Evolutionary conservation across 164 flowering plant species (phyloP), one percentile per base, ranked within the genome.

Genomic region (Sedum album): DNA sequence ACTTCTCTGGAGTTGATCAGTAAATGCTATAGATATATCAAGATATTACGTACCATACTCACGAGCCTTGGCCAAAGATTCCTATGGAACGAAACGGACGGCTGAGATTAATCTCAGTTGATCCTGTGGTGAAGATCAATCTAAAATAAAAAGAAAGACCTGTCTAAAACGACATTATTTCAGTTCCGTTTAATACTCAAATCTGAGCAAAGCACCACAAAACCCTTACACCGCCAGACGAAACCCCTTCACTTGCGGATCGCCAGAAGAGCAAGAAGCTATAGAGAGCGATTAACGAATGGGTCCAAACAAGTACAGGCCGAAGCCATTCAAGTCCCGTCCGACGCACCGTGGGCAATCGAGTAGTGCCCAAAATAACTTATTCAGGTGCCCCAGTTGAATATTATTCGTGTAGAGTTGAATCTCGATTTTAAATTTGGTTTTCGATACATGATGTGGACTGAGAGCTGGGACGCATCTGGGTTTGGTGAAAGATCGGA

Each of bases 291-390:
- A 28, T 28, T 33, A 20, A 26, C 53, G 66, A 53, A 88, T 90
- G 92, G 89, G 91, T 57, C 74, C 25, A 2, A 53, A 84, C 79
- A 84, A 69, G 53, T 9, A 66, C 68, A 68, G 85, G 73, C 70
- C 77, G 21, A 77, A 80, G 75, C 79, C 82, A 60, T 82, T 72
- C 77, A 86, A 75, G 74, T 73, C 71, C 57, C 75, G 77, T 21
- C 72, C 84, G n/a, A 80, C 83, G 21, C 79, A 83, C 55, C 75
- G 84, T 1, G 86, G 83, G 2, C 84, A 83, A 41, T 74, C 84
- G 72, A 81, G 82, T 51, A 75, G 75, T 60, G 62, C 25, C 53
- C 61, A 21, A 31, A 73, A 73, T 31, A 76, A 77, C 23, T 55
- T 69, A 60, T 57, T 75, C 0, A 30, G 81, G 88, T 82, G 74